Percentiles rank a stretch among this genome's conserved stretches.
phyloP scores from a whole-genome alignment of 208 protist species.

The Herpetomonas tarakana region DNA sequence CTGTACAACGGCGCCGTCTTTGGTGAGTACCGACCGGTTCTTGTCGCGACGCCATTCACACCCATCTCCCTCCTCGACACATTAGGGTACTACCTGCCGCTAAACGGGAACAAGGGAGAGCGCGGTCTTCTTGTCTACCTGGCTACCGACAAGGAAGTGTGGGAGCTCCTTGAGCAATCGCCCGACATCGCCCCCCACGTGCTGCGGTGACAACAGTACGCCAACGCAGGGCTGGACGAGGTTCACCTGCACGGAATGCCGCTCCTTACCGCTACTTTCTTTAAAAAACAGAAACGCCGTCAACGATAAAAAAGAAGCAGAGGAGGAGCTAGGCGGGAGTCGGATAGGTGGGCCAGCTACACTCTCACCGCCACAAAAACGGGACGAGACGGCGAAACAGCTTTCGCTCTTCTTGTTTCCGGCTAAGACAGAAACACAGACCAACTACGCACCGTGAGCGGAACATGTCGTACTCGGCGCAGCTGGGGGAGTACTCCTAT shows the following conservation, averaged over 20 bases:
- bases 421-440: too few species aligned
- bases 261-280: too few species aligned
- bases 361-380: too few species aligned
- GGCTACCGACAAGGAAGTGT: slow-evolving; percentile 3
- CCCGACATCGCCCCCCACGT: not conserved
- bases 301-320: not conserved
- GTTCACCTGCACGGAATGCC: too few species aligned
- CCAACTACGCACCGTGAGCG: too few species aligned
- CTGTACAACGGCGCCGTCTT: slow-evolving; percentile 16
- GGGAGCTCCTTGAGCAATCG: slow-evolving; percentile 7
- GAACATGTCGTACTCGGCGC: too few species aligned
- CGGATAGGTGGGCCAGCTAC: too few species aligned
- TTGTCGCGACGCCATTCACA: slow-evolving; percentile 23
- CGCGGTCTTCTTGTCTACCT: slow-evolving; percentile 18
- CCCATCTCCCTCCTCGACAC: slow-evolving; percentile 23
- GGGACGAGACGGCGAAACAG: too few species aligned
- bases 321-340: too few species aligned
- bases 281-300: not conserved
- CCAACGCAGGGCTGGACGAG: not conserved
- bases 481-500: too few species aligned
- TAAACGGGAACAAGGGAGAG: not conserved
- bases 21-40: slow-evolving; percentile 5
- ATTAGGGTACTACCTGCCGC: slow-evolving; percentile 22
- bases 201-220: not conserved
- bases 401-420: too few species aligned